Conservation (phyloP, 345 rosid genomes). For the Crucihimalaya himalaica region DNA sequence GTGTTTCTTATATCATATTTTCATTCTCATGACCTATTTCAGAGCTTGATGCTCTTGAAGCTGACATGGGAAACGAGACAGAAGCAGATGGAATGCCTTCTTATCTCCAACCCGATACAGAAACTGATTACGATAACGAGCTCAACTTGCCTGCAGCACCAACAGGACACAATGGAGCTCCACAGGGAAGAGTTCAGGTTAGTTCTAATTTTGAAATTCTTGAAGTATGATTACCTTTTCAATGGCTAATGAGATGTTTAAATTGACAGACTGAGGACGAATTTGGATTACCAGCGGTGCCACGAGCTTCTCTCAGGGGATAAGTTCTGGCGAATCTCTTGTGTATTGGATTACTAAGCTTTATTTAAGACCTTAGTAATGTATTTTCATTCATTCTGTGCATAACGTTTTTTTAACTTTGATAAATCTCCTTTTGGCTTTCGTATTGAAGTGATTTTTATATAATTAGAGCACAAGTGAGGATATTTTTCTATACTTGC, state of each 20-base stretch:
- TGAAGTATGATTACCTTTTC: neutral
- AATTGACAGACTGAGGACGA: conserved; percentile 80
- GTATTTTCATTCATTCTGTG: conserved; percentile 17
- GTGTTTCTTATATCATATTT: neutral
- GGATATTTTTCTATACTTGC: neutral
- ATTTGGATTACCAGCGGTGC: conserved; percentile 83
- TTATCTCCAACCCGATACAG: conserved; percentile 90
- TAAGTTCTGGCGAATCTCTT: conserved; percentile 32
- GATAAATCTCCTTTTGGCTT: neutral
- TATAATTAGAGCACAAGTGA: neutral
- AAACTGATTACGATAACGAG: conserved; percentile 66
- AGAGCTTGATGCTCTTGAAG: conserved; percentile 97
- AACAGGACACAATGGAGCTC: conserved; percentile 51
- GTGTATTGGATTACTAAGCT: neutral
- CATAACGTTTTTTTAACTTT: conserved; percentile 20
- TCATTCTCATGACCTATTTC: conserved; percentile 16
- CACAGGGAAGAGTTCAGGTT: conserved; percentile 75
- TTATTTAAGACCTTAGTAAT: conserved; percentile 21
- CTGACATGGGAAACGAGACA: conserved; percentile 89
- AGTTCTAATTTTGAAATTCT: neutral
- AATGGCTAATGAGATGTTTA: conserved; percentile 9
- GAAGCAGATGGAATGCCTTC: conserved; percentile 87
- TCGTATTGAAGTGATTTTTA: neutral
- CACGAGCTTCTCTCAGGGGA: conserved; percentile 78
- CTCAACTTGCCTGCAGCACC: conserved; percentile 89